Evolutionary conservation across 805 yeast species (phyloP).

Genomic region (Cyberlindnera mississippiensis): DNA sequence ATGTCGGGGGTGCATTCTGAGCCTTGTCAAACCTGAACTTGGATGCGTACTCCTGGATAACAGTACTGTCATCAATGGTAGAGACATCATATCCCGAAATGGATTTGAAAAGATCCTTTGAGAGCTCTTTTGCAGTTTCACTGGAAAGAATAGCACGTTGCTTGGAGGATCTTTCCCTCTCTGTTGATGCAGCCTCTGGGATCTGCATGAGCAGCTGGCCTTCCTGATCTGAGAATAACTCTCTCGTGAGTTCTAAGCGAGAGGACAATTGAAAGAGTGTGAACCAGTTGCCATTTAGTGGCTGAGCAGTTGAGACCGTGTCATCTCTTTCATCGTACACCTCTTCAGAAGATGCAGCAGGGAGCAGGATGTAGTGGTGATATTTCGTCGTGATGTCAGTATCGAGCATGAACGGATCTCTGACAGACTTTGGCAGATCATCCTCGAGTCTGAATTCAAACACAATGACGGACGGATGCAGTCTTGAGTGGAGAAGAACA

Average conservation of each 20-base stretch:
- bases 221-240: background rate
- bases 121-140: background rate
- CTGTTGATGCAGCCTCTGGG: background rate
- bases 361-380: slow-evolving; percentile 4
- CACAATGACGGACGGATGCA: slow-evolving; percentile 31
- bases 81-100: background rate
- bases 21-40: slow-evolving; percentile 7
- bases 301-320: background rate
- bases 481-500: slow-evolving; percentile 29
- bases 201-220: background rate
- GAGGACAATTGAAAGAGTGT: background rate
- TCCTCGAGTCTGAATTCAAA: slow-evolving; percentile 33
- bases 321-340: background rate
- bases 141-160: background rate
- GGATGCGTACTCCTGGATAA: slow-evolving; percentile 19
- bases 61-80: slow-evolving; percentile 6
- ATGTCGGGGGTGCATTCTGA: slow-evolving; percentile 3
- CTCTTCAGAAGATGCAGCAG: no score
- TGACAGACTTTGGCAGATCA: slow-evolving; percentile 34
- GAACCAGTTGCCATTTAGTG: slow-evolving; percentile 1
- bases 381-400: slow-evolving; percentile 3
- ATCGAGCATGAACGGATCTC: slow-evolving; percentile 33
- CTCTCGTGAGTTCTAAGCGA: background rate
- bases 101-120: background rate
- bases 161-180: background rate